Evolutionary conservation across 495 filamentous ascomycete genomes (phyloP).

Genomic region (Hypoxylon crocopeplum): DNA sequence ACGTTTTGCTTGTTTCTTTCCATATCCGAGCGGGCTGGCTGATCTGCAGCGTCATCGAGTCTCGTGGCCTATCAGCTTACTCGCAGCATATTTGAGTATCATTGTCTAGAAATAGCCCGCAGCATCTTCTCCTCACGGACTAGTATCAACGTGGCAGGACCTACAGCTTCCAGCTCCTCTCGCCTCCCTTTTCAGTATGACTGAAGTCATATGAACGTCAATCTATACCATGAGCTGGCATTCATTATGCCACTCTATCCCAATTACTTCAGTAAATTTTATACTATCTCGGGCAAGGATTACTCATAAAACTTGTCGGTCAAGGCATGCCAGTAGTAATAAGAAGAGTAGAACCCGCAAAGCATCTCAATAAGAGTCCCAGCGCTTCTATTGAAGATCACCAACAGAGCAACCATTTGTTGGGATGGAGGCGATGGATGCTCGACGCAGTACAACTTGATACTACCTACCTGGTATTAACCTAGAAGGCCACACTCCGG

Average conservation of each 20-base stretch:
- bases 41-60: conserved; percentile 16
- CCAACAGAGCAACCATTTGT: background rate
- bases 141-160: conserved; percentile 1
- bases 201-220: background rate
- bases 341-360: background rate
- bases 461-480: background rate
- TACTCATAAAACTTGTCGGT: background rate
- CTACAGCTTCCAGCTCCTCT: background rate
- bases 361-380: background rate
- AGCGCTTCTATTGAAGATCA: background rate
- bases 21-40: conserved; percentile 1
- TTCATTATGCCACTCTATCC: background rate
- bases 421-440: background rate
- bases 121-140: background rate
- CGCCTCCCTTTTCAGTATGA: background rate
- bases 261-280: background rate
- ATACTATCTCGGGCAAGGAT: background rate
- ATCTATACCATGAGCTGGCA: background rate
- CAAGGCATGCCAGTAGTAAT: background rate
- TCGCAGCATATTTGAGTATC: conserved; percentile 8
- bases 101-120: background rate
- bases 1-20: conserved; percentile 20
- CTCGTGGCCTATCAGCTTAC: conserved; percentile 25
- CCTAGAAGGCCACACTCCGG: background rate
- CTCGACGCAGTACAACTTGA: background rate